Conservation (phyloP, 345 rosid genomes). For the Corchorus olitorius region DNA sequence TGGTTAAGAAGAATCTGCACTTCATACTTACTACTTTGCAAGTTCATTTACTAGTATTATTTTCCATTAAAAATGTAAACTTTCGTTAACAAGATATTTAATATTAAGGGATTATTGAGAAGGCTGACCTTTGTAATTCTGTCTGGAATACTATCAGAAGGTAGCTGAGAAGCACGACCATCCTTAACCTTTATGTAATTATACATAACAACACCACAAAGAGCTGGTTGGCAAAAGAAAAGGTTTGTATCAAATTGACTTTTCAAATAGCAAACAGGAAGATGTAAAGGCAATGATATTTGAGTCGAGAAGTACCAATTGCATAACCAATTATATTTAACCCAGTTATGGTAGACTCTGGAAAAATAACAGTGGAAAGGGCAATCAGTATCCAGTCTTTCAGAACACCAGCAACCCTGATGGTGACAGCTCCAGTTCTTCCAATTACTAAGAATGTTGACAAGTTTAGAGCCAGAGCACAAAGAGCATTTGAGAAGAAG, state of each 20-base stretch:
- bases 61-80: neutral
- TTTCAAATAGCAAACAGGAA: neutral
- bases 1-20: neutral
- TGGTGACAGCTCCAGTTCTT: slow-evolving; percentile 93
- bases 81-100: neutral
- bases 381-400: slow-evolving; percentile 98
- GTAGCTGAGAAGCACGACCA: slow-evolving; percentile 66
- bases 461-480: slow-evolving; percentile 90
- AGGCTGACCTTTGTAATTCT: slow-evolving; percentile 73
- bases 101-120: slow-evolving; percentile 15
- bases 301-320: slow-evolving; percentile 54
- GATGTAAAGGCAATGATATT: neutral
- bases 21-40: neutral
- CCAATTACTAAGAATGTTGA: slow-evolving; percentile 92
- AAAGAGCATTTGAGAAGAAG: slow-evolving; percentile 91
- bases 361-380: slow-evolving; percentile 87
- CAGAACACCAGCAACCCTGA: slow-evolving; percentile 94
- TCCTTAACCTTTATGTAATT: slow-evolving; percentile 85
- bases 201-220: slow-evolving; percentile 95
- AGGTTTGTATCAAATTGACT: neutral
- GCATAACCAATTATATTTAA: slow-evolving; percentile 92
- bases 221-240: slow-evolving; percentile 48
- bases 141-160: slow-evolving; percentile 68
- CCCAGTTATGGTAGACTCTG: slow-evolving; percentile 92
- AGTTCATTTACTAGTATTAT: slow-evolving; percentile 2